A percentile compares a stretch with the other conserved stretches of the same genome.
Conservation (phyloP, 495 filamentous ascomycete species). For the Lasiosphaeria hispida region DNA sequence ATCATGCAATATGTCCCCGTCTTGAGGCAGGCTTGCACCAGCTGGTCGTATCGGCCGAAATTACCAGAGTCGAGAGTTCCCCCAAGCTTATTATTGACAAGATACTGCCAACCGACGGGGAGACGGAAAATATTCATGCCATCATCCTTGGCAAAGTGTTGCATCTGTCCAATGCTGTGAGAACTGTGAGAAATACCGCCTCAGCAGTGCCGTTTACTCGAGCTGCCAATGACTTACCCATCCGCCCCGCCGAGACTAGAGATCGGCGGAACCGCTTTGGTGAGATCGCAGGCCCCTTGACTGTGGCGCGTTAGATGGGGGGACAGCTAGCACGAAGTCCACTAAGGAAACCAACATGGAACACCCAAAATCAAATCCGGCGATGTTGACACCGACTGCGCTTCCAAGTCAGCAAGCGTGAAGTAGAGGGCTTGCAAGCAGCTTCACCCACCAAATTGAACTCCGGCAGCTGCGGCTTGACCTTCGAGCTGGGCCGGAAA, state of each 20-base stretch:
- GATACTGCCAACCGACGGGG: constrained; percentile 56
- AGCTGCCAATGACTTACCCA: constrained; percentile 20
- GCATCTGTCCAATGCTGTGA: constrained; percentile 48
- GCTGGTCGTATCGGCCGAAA: constrained; percentile 47
- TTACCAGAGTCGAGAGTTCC: constrained; percentile 47
- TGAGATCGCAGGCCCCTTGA: constrained; percentile 31
- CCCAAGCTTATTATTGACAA: constrained; percentile 50
- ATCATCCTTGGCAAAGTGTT: constrained; percentile 53
- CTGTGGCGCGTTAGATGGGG: neutral
- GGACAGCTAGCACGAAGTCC: constrained; percentile 23
- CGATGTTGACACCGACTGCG: constrained; percentile 38
- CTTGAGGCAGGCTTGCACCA: constrained; percentile 54
- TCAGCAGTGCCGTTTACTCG: neutral
- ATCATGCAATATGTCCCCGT: constrained; percentile 52
- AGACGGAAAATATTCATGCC: constrained; percentile 57
- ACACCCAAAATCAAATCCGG: constrained; percentile 51
- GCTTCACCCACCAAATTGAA: constrained; percentile 1
- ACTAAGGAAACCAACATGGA: constrained; percentile 21
- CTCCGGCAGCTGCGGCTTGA: neutral
- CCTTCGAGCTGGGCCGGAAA: neutral
- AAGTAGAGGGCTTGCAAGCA: neutral
- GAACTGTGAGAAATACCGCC: neutral
- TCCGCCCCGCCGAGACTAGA: constrained; percentile 29
- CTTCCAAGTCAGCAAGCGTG: neutral
- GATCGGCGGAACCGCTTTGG: constrained; percentile 27